Conservation (phyloP, 768 basidiomycete genomes). For the Cystofilobasidium bisporidii region DNA sequence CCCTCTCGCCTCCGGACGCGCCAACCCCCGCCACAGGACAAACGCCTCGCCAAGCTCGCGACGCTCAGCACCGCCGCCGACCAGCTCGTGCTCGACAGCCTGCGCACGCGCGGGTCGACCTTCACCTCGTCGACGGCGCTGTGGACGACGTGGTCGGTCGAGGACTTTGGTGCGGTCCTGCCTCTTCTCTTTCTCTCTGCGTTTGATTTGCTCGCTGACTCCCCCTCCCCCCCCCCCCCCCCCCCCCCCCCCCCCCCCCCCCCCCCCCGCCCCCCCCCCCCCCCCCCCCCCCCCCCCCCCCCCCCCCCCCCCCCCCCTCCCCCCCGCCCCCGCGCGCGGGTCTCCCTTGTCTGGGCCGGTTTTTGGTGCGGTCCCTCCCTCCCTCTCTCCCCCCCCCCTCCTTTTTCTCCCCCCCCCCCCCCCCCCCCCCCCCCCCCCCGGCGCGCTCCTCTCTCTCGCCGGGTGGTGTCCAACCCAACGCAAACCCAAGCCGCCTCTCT, state of each 20-base stretch:
- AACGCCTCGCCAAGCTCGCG: slow-evolving; percentile 19
- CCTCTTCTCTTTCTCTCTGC: not conserved
- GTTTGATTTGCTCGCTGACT: too few species aligned
- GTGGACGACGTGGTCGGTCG: slow-evolving; percentile 26
- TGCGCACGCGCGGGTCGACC: slow-evolving; percentile 5
- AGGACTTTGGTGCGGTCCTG: slow-evolving; percentile 15
- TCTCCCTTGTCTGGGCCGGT: too few species aligned
- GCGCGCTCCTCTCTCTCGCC: not conserved
- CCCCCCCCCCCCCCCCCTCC: not conserved
- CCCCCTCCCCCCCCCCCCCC: not conserved
- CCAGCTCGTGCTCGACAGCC: slow-evolving; percentile 14
- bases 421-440: too few species aligned
- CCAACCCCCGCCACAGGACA: slow-evolving; percentile 5
- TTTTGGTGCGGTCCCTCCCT: too few species aligned
- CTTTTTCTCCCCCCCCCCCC: not conserved
- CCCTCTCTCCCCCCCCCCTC: not conserved
- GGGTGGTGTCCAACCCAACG: not conserved
- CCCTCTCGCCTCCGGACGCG: too few species aligned
- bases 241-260: not conserved
- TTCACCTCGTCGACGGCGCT: slow-evolving; percentile 11
- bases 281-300: too few species aligned
- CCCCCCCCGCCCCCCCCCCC: too few species aligned
- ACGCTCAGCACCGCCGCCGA: slow-evolving; percentile 3
- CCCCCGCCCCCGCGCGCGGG: too few species aligned
- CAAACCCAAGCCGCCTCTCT: not conserved